A percentile compares a stretch with the other conserved stretches of the same genome.
Conservation (phyloP, 352 stramenopile species). For the Phytophthora constricta region DNA sequence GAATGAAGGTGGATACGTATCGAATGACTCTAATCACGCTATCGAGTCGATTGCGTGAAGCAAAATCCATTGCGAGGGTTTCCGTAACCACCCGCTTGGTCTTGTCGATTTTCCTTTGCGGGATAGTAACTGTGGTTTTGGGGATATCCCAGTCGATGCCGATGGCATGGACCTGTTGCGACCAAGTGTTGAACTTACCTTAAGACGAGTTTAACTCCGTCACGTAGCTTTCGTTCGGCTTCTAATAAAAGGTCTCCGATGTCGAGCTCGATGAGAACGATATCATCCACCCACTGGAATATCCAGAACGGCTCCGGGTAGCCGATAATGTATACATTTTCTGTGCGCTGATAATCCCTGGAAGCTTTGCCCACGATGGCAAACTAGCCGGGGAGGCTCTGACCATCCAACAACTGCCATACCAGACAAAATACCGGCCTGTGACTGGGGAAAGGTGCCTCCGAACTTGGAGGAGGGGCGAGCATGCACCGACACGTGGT, state of each 20-base stretch:
- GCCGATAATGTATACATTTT: not conserved
- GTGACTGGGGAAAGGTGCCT: not conserved
- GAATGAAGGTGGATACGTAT: slow-evolving; percentile 11
- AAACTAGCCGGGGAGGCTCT: not conserved
- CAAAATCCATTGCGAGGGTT: not conserved
- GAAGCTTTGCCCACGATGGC: not conserved
- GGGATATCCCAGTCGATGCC: slow-evolving; percentile 17
- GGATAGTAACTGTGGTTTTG: not conserved
- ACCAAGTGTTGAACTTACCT: slow-evolving; percentile 13
- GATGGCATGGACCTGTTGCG: not conserved
- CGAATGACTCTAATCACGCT: slow-evolving; percentile 1
- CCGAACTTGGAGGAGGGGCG: not conserved
- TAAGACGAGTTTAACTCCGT: slow-evolving; percentile 15
- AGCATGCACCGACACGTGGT: not conserved
- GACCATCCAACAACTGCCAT: slow-evolving; percentile 2
- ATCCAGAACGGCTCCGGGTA: slow-evolving; percentile 4
- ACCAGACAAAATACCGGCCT: not conserved
- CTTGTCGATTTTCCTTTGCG: slow-evolving; percentile 14
- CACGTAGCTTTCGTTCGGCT: not conserved
- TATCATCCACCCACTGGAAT: slow-evolving; percentile 13
- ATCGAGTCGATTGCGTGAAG: slow-evolving; percentile 2
- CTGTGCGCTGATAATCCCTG: slow-evolving; percentile 8
- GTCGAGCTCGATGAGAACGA: slow-evolving; percentile 8
- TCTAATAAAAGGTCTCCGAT: not conserved
- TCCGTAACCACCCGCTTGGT: not conserved